Evolutionary conservation across 2,329 filamentous ascomycete species (phyloP), one percentile per base, ranked within the genome.

Genomic region (Tolypocladium tundrense): DNA sequence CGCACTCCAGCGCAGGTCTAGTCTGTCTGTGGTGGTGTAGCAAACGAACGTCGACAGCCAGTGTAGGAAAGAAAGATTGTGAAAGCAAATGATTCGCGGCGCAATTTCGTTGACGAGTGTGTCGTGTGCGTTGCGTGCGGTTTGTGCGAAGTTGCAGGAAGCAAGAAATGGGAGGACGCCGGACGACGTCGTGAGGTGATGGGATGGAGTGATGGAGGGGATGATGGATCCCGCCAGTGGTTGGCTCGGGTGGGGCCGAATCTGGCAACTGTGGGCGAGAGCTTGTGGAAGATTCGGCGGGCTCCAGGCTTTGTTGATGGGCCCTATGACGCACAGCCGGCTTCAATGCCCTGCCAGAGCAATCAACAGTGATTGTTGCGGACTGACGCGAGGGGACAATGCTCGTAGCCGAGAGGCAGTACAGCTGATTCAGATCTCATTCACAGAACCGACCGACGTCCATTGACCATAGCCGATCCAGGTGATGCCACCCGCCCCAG

Each of bases 261-360:
- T 64, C 66, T 61, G 65, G 42, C 53, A n/a, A 62, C 61, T 63
- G 63, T 69, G 59, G 27, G 27, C 27, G 27, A 67, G 67, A 70
- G 62, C 66, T 71, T 69, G 69, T 71, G 65, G 69, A 71, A 71
- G 60, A 58, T 65, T 64, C 63, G 59, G 57, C 41, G 53, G 41
- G 27, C 27, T n/a, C 27, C 48, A 33, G 27, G 16, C 27, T 10
- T 10, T 27, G 27, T 31, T 54, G 55, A 45, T 35, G 39, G 39
- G 56, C 11, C 27, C 53, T 45, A 55, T 37, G 27, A 33, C 33
- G 54, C 54, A 39, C 27, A 33, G 24, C 45, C 27, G 10, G 33
- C 14, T 14, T 6, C 43, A 43, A 16, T 16, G 21, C 4, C 21
- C 21, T 14, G 21, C 24, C 43, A 16, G 43, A 16, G 21, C 43